A percentile compares a stretch with the other conserved stretches of the same genome.
Evolutionary conservation across 768 basidiomycete genomes (phyloP).

Genomic region (Tulasnella sp.): DNA sequence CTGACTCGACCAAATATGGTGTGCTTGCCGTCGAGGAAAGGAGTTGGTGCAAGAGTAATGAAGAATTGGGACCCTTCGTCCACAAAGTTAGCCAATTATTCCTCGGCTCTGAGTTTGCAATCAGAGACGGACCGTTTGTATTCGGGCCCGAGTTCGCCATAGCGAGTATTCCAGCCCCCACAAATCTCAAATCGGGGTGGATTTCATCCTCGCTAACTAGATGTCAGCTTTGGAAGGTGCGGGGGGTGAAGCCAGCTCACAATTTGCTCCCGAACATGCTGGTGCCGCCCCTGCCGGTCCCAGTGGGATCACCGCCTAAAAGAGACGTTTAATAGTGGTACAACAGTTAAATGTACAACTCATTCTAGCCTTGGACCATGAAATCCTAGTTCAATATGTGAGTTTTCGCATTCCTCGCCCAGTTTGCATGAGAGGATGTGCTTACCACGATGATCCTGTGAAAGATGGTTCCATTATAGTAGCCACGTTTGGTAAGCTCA

Average conservation of each 20-base stretch:
- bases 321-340: neutral
- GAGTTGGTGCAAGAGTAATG: conserved; percentile 76
- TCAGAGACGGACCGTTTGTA: conserved; percentile 57
- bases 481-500: conserved; percentile 84
- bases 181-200: conserved; percentile 85
- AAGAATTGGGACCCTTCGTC: conserved; percentile 88
- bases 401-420: neutral
- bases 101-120: neutral
- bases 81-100: conserved; percentile 40
- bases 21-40: conserved; percentile 78
- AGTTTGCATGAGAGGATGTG: neutral
- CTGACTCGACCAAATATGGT: conserved; percentile 90
- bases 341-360: neutral
- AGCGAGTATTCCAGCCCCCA: conserved; percentile 91
- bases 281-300: conserved; percentile 87
- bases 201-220: conserved; percentile 77
- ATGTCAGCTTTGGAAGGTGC: conserved; percentile 9
- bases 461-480: conserved; percentile 86
- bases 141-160: conserved; percentile 98
- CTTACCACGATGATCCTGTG: conserved; percentile 86
- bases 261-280: conserved; percentile 88
- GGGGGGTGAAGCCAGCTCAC: conserved; percentile 42
- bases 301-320: conserved; percentile 79
- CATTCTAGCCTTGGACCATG: conserved; percentile 74
- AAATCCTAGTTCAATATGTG: conserved; percentile 60